Evolutionary conservation across 768 basidiomycete genomes (phyloP), one percentile per base, ranked within the genome.

Genomic region (Pisolithus tinctorius): DNA sequence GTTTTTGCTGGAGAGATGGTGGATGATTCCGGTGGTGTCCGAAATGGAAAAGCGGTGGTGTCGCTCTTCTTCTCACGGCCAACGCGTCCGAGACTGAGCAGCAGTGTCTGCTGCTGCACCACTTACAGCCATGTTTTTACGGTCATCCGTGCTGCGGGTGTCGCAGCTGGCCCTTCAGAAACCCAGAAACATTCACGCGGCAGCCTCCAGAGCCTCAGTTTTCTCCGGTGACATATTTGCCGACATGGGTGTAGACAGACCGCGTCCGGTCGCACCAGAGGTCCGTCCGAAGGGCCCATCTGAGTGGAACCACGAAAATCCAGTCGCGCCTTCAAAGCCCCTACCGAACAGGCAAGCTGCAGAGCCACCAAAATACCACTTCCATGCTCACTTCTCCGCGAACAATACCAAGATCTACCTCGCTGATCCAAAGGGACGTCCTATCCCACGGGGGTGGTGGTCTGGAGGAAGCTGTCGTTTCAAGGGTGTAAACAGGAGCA

Each of bases 401-500:
- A 96, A 93, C 71, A 99, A 99, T 71, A 90, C 88, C 52, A 84
- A 93, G 64, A 74, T 86, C 36, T 86, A 85, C 20, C 77, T 95
- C 58, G 79, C 82, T 41, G 65, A 76, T 54, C 70, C 72, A 27
- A 53, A 76, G 42, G 82, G 80, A 6, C 66, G 58, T 4, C 61
- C 59, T 13, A 23, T 69, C 1, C 64, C 76, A 27, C 54, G 83
- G 29, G 80, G 78, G 4, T 81, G 80, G 75, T 79, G 77, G 63
- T 80, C 80, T 14, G 86, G 82, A 4, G 93, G 93, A 13, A 75
- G 75, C 40, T 82, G 83, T 60, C 85, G 86, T n/a, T 96, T 95
- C 78, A 93, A 88, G 68, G 85, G 86, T 54, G 80, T 79, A 11
- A 82, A 88, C 59, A 78, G 91, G 49, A 79, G 84, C 43, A 73